Conservation (phyloP, 2,329 filamentous ascomycete species). For the Microcyclospora tardicrescens region DNA sequence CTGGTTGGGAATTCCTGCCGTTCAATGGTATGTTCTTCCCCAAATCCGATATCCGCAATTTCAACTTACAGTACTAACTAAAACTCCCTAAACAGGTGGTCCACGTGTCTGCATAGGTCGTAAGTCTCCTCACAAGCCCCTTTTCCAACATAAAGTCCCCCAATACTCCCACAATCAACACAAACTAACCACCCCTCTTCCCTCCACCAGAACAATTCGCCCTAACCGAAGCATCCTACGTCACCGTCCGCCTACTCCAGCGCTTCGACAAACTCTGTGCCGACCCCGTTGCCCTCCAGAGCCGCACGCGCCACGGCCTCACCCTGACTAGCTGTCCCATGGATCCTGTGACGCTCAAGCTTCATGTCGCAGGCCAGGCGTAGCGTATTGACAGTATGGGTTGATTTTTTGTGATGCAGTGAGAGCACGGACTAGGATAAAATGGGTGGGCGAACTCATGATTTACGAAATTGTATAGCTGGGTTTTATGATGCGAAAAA, state of each 20-base stretch:
- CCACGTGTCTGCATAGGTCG: slow-evolving; percentile 76
- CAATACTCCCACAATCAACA: slow-evolving; percentile 9
- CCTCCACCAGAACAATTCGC: slow-evolving; percentile 27
- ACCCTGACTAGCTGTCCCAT: slow-evolving; percentile 19
- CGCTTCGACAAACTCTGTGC: slow-evolving; percentile 21
- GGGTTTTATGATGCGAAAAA: too few species aligned
- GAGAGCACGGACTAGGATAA: too few species aligned
- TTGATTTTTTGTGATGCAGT: too few species aligned
- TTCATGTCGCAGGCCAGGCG: slow-evolving; percentile 5
- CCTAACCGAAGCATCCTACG: slow-evolving; percentile 33
- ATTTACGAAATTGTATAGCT: too few species aligned
- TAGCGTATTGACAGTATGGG: too few species aligned
- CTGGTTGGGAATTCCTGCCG: slow-evolving; percentile 24
- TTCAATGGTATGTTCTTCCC: slow-evolving; percentile 34
- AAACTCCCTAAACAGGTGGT: slow-evolving; percentile 20
- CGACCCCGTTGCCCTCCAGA: slow-evolving; percentile 6
- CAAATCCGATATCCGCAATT: too few species aligned
- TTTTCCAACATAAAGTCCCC: slow-evolving; percentile 8
- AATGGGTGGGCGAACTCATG: too few species aligned
- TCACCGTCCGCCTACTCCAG: slow-evolving; percentile 31
- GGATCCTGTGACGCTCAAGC: slow-evolving; percentile 12
- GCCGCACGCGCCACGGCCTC: slow-evolving; percentile 8
- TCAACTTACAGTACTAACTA: too few species aligned
- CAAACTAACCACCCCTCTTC: neutral
- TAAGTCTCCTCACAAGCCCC: slow-evolving; percentile 48